Evolutionary conservation across 345 rosid genomes (phyloP).

Genomic region (Garcia nutans): DNA sequence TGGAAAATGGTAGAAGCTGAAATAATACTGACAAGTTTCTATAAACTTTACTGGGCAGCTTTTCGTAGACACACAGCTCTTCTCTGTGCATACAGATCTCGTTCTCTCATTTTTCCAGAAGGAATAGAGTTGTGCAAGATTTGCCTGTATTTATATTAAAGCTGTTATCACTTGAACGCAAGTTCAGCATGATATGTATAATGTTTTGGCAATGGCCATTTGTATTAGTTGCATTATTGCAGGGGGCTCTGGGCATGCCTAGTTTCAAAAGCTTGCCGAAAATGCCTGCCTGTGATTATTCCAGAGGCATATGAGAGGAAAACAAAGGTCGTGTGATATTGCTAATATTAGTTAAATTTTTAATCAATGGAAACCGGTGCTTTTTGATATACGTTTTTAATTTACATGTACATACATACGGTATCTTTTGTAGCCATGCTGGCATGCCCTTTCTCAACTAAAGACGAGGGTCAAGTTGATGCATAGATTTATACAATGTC

Average conservation of each 20-base stretch:
- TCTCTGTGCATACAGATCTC: constrained; percentile 93
- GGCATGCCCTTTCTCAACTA: background rate
- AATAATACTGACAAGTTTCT: constrained; percentile 7
- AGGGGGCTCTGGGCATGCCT: background rate
- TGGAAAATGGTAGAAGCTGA: background rate
- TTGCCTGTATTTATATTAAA: constrained; percentile 8
- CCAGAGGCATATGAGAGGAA: background rate
- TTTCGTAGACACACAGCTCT: constrained; percentile 90
- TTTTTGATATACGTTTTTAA: background rate
- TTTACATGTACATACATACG: background rate
- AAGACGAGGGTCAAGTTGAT: too few relatives aligned
- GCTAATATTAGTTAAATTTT: constrained; percentile 2
- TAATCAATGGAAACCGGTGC: constrained; percentile 6
- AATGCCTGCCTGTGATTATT: background rate
- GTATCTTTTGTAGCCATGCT: background rate
- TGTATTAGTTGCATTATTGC: background rate
- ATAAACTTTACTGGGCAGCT: constrained; percentile 39
- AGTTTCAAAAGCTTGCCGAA: background rate
- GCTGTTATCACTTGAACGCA: constrained; percentile 29
- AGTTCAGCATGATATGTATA: constrained; percentile 23
- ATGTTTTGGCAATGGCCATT: background rate
- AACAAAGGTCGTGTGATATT: constrained; percentile 2
- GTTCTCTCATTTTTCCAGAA: constrained; percentile 90
- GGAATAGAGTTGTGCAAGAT: constrained; percentile 44
- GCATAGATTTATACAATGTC: background rate